phyloP scores from a whole-genome alignment of 2,329 filamentous ascomycete genomes.

The Aspergillus cejpii region DNA sequence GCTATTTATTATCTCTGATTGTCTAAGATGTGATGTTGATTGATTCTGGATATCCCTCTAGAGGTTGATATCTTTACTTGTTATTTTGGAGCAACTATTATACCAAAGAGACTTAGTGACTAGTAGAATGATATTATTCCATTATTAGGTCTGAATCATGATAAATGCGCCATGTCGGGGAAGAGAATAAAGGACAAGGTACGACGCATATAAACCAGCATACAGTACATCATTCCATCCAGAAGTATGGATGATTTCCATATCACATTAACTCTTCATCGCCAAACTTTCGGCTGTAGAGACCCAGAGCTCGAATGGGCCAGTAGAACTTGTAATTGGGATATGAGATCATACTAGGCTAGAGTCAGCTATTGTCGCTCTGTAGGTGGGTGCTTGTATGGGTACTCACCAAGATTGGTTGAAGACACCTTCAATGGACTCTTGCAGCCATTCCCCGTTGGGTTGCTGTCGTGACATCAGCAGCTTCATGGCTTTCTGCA shows the following conservation, averaged over 20 bases:
- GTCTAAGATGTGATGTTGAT: no score
- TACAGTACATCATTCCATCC: not conserved
- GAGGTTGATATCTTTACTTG: no score
- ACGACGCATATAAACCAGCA: not conserved
- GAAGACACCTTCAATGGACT: constrained; percentile 95
- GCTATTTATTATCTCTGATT: no score
- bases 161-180: no score
- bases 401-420: constrained; percentile 80
- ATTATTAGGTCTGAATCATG: no score
- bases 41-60: no score
- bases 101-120: no score
- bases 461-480: constrained; percentile 77
- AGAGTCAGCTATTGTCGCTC: constrained; percentile 17
- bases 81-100: no score
- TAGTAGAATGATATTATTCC: no score
- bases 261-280: constrained; percentile 50
- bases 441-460: constrained; percentile 92
- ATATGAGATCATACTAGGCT: constrained; percentile 82
- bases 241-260: not conserved
- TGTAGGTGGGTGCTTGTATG: not conserved
- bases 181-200: no score
- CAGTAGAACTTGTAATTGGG: constrained; percentile 99
- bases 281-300: constrained; percentile 71
- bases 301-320: constrained; percentile 84
- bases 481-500: constrained; percentile 68